phyloP scores from a whole-genome alignment of 768 basidiomycete species.

The Russula sp. region DNA sequence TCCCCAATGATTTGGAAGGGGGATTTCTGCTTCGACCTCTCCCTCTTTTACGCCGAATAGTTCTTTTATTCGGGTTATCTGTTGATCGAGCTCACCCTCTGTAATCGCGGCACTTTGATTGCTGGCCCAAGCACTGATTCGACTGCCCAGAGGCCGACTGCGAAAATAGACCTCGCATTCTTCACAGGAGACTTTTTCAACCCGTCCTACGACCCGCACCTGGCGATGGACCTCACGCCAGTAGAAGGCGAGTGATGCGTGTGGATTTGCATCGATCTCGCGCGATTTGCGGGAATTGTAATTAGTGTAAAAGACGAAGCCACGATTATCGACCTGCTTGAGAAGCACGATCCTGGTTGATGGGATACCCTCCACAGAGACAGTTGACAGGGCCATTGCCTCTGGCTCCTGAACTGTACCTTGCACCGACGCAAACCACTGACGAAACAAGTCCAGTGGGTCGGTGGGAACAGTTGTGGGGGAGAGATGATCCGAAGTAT shows the following conservation, averaged over 20 bases:
- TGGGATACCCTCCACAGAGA: conserved; percentile 64
- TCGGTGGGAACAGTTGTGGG: conserved; percentile 53
- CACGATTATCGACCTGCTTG: conserved; percentile 79
- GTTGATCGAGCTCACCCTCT: conserved; percentile 60
- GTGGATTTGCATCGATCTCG: conserved; percentile 70
- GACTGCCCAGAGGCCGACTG: conserved; percentile 73
- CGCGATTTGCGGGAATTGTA: conserved; percentile 88
- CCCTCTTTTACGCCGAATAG: conserved; percentile 44
- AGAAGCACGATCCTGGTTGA: conserved; percentile 87
- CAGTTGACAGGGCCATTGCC: conserved; percentile 76
- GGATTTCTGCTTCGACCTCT: conserved; percentile 45
- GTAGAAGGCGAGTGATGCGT: conserved; percentile 82
- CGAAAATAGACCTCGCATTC: conserved; percentile 83
- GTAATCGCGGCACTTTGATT: conserved; percentile 73
- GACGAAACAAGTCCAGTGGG: conserved; percentile 79
- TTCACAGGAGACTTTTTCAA: conserved; percentile 63
- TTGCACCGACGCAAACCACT: conserved; percentile 74
- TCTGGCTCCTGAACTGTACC: conserved; percentile 79
- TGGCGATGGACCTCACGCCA: conserved; percentile 81
- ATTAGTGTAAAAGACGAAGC: conserved; percentile 97
- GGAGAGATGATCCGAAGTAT: conserved; percentile 54
- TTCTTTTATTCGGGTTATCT: conserved; percentile 50
- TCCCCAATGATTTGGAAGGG: conserved; percentile 90
- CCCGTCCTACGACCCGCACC: conserved; percentile 78
- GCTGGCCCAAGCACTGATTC: conserved; percentile 91